Evolutionary conservation across 192 early-diverging fungal species (phyloP).

Genomic region (Glomus cerebriforme): DNA sequence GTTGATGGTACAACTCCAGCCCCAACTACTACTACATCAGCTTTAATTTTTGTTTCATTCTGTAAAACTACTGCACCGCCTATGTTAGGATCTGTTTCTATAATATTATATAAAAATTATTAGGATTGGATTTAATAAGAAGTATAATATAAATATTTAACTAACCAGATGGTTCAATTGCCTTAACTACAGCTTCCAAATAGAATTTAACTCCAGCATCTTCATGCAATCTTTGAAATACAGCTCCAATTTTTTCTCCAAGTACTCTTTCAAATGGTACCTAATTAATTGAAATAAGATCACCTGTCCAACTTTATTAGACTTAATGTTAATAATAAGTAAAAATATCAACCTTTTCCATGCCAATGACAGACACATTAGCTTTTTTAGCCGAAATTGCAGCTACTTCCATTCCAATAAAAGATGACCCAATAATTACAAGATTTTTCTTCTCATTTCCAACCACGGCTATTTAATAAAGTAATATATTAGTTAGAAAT

Average conservation of each 20-base stretch:
- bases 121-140: neutral
- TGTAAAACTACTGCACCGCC: constrained; percentile 48
- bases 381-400: constrained; percentile 42
- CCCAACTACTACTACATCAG: constrained; percentile 57
- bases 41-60: constrained; percentile 39
- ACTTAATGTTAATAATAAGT: neutral
- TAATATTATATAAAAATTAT: neutral
- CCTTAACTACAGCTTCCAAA: constrained; percentile 40
- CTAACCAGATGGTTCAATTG: constrained; percentile 31
- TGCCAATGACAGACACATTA: constrained; percentile 61
- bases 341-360: constrained; percentile 39
- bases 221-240: constrained; percentile 45
- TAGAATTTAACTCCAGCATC: constrained; percentile 50
- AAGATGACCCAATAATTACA: constrained; percentile 60
- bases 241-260: constrained; percentile 49
- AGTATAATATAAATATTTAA: neutral
- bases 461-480: constrained; percentile 25
- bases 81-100: constrained; percentile 20
- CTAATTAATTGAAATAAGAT: neutral
- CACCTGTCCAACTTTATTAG: neutral
- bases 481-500: neutral
- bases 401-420: constrained; percentile 65
- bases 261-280: constrained; percentile 58
- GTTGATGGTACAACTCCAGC: constrained; percentile 56
- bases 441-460: constrained; percentile 47